Evolutionary conservation across 2,329 filamentous ascomycete genomes (phyloP), one percentile per base, ranked within the genome.

Genomic region (Calycina marina): DNA sequence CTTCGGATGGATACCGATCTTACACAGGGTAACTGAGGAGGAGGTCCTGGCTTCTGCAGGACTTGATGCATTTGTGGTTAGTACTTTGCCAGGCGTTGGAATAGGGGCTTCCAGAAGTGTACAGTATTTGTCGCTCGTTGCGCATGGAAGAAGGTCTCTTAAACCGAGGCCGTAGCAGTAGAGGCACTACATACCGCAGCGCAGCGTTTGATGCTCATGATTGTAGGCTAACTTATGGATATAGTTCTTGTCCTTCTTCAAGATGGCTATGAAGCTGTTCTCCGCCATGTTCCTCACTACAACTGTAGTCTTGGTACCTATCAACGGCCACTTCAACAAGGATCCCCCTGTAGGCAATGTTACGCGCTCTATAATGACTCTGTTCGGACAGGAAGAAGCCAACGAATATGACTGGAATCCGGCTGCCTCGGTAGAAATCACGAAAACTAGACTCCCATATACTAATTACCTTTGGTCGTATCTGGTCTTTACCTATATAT

Each of bases 201-300:
- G n/a, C n/a, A n/a, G n/a, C n/a, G n/a, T n/a, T n/a, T n/a, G n/a
- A n/a, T n/a, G n/a, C n/a, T n/a, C n/a, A n/a, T n/a, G n/a, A n/a
- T n/a, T n/a, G n/a, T n/a, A n/a, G n/a, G n/a, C n/a, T n/a, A n/a
- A n/a, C n/a, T n/a, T n/a, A n/a, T n/a, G n/a, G n/a, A n/a, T n/a
- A n/a, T 48, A 72, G 69, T 94, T 98, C 52, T 65, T 98, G 10
- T 72, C 78, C 11, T 98, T 98, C 58, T 96, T 94, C 65, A 92
- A 86, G 54, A 90, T 96, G 73, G 78, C 88, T 9, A 81, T 85
- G 43, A 82, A 79, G 40, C 79, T 94, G 45, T 76, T 96, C 31
- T 61, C 70, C 11, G 61, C 80, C 31, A 79, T 92, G 47, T 70
- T 90, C 35, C 72, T 93, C 55, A 84, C 96, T 49, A 78, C 86